Percentiles rank a stretch among this genome's conserved stretches.
phyloP scores from a whole-genome alignment of 1,284 basidiomycete species.

The Leccinum pachyderme region DNA sequence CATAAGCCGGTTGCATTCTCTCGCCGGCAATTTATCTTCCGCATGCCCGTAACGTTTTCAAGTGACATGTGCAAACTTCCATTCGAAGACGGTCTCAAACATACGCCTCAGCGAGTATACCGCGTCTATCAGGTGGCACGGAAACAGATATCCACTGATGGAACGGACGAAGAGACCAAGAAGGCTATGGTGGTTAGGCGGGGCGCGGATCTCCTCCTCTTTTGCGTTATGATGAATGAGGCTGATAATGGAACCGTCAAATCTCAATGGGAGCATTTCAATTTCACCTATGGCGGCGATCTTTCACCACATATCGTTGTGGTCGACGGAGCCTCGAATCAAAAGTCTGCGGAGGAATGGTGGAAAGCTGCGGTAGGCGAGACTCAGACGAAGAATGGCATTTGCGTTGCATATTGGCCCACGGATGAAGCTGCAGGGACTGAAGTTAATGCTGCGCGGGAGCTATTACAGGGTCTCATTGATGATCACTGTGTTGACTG shows the following conservation, averaged over 20 bases:
- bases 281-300: constrained; percentile 24
- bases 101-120: constrained; percentile 7
- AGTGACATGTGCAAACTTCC: constrained; percentile 19
- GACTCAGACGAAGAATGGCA: constrained; percentile 4
- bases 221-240: constrained; percentile 17
- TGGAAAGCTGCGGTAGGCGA: constrained; percentile 12
- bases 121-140: constrained; percentile 26
- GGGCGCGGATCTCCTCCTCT: constrained; percentile 27
- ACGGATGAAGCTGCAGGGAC: neutral
- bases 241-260: constrained; percentile 4
- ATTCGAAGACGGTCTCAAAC: constrained; percentile 17
- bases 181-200: constrained; percentile 17
- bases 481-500: constrained; percentile 22
- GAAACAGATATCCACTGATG: neutral
- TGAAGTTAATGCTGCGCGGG: neutral
- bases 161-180: constrained; percentile 4
- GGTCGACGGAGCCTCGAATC: constrained; percentile 16
- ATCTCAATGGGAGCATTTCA: constrained; percentile 27
- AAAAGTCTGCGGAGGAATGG: constrained; percentile 21
- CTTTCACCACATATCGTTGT: constrained; percentile 27
- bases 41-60: constrained; percentile 24
- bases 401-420: constrained; percentile 13
- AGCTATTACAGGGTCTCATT: constrained; percentile 16
- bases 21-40: constrained; percentile 16
- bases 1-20: constrained; percentile 21